These are phyloP conservation scores for Arxiozyma heterogenica DNA, from an alignment of 1,139 yeast species.

Conservation along the genomic window DNA sequence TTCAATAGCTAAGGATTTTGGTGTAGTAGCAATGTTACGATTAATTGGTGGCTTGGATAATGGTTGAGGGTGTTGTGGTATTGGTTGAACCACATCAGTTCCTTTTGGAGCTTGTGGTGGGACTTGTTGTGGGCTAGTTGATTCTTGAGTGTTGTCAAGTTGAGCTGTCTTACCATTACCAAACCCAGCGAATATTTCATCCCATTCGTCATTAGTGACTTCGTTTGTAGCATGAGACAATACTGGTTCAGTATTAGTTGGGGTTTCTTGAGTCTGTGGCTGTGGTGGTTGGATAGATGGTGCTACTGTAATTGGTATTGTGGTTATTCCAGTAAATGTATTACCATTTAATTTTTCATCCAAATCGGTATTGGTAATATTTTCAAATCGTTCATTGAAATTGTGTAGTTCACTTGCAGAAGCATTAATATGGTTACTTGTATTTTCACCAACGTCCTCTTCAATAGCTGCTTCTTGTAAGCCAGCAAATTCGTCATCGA, in stretches of 20 bases:
- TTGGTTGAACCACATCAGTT: conserved; percentile 10
- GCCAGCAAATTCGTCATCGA: conserved; percentile 44
- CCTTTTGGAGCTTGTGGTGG: conserved; percentile 1
- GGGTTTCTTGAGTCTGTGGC: neutral
- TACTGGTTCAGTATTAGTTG: neutral
- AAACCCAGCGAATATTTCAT: conserved; percentile 83
- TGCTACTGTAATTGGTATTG: conserved; percentile 1
- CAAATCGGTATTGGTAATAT: conserved; percentile 22
- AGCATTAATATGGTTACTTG: conserved; percentile 4
- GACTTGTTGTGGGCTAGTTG: conserved; percentile 4
- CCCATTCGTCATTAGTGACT: conserved; percentile 72
- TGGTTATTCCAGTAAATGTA: conserved; percentile 33
- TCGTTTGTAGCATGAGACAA: conserved; percentile 9
- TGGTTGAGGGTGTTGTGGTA: conserved; percentile 5
- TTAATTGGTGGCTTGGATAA: conserved; percentile 15
- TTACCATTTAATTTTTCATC: conserved; percentile 29
- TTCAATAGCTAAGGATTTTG: conserved; percentile 45
- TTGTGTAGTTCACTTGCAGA: conserved; percentile 1
- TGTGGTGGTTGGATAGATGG: conserved; percentile 8
- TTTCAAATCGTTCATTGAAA: conserved; percentile 20
- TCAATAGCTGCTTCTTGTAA: conserved; percentile 43
- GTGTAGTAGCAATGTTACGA: conserved; percentile 34
- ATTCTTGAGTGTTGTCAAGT: conserved; percentile 4
- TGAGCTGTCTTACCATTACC: conserved; percentile 40
- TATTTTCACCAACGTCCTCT: conserved; percentile 33